Percentiles rank a stretch among this genome's conserved stretches.
Evolutionary conservation across 306 rosid genomes (phyloP).

Genomic region (Prunus campanulata): DNA sequence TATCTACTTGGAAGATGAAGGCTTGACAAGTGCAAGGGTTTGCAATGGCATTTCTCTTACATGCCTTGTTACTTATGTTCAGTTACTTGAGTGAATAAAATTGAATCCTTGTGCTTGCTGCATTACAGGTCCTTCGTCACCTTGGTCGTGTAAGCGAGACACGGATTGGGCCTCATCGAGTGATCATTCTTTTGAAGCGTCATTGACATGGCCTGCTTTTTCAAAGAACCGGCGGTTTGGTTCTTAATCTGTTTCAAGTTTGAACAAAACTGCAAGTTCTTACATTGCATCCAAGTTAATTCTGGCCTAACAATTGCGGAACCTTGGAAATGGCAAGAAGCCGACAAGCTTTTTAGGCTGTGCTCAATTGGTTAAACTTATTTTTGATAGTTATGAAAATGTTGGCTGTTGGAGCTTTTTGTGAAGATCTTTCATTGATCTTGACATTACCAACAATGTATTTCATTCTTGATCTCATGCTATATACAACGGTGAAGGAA

Average conservation of each 20-base stretch:
- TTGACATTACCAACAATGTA: too few relatives aligned
- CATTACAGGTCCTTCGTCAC: conserved; percentile 89
- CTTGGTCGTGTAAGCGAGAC: conserved; percentile 85
- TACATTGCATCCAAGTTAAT: neutral
- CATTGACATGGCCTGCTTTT: conserved; percentile 28
- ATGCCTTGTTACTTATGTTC: neutral
- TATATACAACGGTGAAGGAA: too few relatives aligned
- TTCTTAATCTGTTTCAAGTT: neutral
- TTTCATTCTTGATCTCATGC: too few relatives aligned
- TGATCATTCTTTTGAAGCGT: conserved; percentile 68
- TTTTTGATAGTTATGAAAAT: too few relatives aligned
- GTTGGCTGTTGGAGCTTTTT: too few relatives aligned
- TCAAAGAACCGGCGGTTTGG: neutral
- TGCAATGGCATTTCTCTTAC: neutral
- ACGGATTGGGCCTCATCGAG: conserved; percentile 78
- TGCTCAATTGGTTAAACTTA: too few relatives aligned
- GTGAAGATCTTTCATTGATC: too few relatives aligned
- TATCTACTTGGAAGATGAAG: neutral
- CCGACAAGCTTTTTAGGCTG: too few relatives aligned
- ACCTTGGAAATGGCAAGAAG: too few relatives aligned
- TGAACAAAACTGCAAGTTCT: neutral
- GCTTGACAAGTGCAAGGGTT: neutral
- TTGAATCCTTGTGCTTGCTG: conserved; percentile 1
- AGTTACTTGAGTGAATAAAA: neutral
- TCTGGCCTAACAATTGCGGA: too few relatives aligned